Base-by-base conservation (phyloP, 495 filamentous ascomycete genomes). In the Penicillium flavigenum region DNA sequence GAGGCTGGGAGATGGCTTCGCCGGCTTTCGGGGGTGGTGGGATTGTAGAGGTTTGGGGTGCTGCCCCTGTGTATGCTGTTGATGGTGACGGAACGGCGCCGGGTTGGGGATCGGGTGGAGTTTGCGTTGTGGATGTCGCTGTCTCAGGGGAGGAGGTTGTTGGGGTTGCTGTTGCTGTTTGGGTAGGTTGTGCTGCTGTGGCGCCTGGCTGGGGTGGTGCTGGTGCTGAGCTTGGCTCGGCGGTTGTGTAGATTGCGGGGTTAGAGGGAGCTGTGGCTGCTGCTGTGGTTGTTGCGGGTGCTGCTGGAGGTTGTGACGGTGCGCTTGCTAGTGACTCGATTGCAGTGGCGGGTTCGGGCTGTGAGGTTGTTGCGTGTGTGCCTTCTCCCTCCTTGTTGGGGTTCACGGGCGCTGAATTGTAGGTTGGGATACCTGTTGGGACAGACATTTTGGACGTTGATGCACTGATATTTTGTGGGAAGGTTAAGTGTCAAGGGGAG, bases 361-460 rank as follows among this genome's bases (percentile, higher is more conserved):
- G 36, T 1, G 57, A 54, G n/a, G 60, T 63, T 14, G 59, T 44
- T 49, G 59, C 49, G 3, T 56, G 47, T 4, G 64, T 69, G 27
- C 54, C 57, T 41, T 64, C 66, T 41, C 67, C 53, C 10, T 58
- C 49, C 7, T 56, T 51, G 53, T 68, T 76, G 10, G 79, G 63
- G 48, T 75, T 81, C 62, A 88, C 82, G 47, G 86, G 84, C 46
- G 80, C 79, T 39, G 85, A 73, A 20, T 76, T 80, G 75, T 86
- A 82, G 27, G 86, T 75, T 42, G 71, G 79, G 59, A 88, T 81
- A 5, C 82, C 81, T 10, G 82, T 72, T 79, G 86, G 86, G 34
- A 26, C 75, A 54, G 64, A 57, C 59, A 67, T 69, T 36, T 49
- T 69, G 44, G 19, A 43, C 20, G 20, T 16, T 44, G 12, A 44